A percentile compares a stretch with the other conserved stretches of the same genome.
Evolutionary conservation across 2,329 filamentous ascomycete species (phyloP).

Genomic region (Stromatinia cepivora): DNA sequence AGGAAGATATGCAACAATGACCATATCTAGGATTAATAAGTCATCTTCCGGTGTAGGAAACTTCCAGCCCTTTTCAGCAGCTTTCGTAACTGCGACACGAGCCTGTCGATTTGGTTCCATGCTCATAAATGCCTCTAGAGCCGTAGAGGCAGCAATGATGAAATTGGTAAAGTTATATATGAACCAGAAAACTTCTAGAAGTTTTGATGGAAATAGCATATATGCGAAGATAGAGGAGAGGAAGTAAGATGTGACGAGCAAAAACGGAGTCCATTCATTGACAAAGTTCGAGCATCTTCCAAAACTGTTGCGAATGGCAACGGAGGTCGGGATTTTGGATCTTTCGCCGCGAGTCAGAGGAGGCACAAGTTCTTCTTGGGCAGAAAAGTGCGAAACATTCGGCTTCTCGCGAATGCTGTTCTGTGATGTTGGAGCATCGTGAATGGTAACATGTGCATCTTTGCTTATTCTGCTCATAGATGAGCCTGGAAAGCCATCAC

Average conservation of each 20-base stretch:
- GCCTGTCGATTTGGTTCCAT: constrained; percentile 43
- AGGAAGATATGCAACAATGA: constrained; percentile 52
- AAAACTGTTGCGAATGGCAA: constrained; percentile 5
- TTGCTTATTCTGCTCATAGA: neutral
- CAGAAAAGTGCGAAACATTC: neutral
- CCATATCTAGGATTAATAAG: constrained; percentile 47
- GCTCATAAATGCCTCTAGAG: constrained; percentile 46
- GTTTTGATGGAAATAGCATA: constrained; percentile 42
- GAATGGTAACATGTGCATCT: constrained; percentile 6
- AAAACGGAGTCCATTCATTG: constrained; percentile 45
- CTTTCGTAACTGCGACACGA: constrained; percentile 43
- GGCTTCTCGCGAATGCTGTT: neutral
- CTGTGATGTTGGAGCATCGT: neutral
- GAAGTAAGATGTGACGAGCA: constrained; percentile 45
- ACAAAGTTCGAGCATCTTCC: constrained; percentile 17
- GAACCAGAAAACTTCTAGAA: constrained; percentile 48
- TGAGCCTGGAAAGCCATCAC: neutral
- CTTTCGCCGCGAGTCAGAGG: neutral
- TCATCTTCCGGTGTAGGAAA: constrained; percentile 47
- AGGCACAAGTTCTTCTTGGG: constrained; percentile 6
- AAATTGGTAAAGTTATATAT: constrained; percentile 48
- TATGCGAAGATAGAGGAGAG: constrained; percentile 46
- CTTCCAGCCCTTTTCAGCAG: constrained; percentile 44
- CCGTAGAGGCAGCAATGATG: constrained; percentile 46
- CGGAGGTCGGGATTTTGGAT: neutral